Conservation (phyloP, 441 rosid species). For the Euphorbia schlechtendalii region DNA sequence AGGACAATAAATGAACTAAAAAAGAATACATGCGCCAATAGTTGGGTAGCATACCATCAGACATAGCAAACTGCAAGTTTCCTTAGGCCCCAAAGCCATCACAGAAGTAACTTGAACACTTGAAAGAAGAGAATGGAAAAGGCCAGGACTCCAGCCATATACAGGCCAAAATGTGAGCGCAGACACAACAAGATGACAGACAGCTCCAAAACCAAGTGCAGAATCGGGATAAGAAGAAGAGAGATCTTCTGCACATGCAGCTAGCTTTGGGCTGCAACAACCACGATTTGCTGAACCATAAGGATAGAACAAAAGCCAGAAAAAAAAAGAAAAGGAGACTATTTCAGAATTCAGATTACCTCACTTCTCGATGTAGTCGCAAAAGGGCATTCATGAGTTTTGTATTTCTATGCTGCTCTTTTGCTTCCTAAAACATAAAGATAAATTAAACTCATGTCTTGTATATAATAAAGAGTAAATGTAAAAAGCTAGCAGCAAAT, state of each 20-base stretch:
- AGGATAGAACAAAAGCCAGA: constrained; percentile 6
- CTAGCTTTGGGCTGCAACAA: constrained; percentile 83
- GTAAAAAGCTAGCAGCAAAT: not conserved
- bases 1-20: not conserved
- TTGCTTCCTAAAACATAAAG: constrained; percentile 53
- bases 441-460: constrained; percentile 16
- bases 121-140: constrained; percentile 76
- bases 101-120: constrained; percentile 68
- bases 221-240: constrained; percentile 82
- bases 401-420: constrained; percentile 90
- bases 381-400: constrained; percentile 86
- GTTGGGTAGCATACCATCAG: constrained; percentile 60
- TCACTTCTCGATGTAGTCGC: constrained; percentile 87
- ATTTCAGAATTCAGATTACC: constrained; percentile 54
- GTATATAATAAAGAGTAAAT: constrained; percentile 1
- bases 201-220: constrained; percentile 94
- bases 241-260: constrained; percentile 90
- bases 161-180: constrained; percentile 96
- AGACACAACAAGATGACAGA: constrained; percentile 88
- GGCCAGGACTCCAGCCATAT: constrained; percentile 93
- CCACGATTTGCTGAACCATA: constrained; percentile 12
- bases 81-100: constrained; percentile 90
- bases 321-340: constrained; percentile 15
- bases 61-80: constrained; percentile 90
- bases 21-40: constrained; percentile 3